Percentiles rank a stretch among this genome's conserved stretches.
Evolutionary conservation across 2,329 filamentous ascomycete genomes (phyloP).

Genomic region (Periconia digitata): DNA sequence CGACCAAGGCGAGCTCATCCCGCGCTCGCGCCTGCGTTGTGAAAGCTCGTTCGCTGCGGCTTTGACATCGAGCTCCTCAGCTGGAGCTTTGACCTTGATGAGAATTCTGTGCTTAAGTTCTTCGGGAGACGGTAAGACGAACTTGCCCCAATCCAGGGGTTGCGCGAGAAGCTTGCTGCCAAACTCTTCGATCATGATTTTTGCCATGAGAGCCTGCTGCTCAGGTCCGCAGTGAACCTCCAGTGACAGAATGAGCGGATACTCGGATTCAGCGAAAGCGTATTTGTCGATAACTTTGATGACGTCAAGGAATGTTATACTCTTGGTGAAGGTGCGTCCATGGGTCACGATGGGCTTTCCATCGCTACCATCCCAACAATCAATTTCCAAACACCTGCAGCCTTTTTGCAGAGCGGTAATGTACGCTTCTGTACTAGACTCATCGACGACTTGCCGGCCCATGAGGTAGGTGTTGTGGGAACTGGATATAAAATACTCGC

Average conservation of each 20-base stretch:
- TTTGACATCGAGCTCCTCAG: conserved; percentile 48
- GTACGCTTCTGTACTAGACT: conserved; percentile 93
- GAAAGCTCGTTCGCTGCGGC: conserved; percentile 37
- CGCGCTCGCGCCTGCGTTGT: conserved; percentile 55
- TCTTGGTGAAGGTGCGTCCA: conserved; percentile 83
- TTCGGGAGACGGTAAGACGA: conserved; percentile 79
- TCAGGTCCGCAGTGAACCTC: conserved; percentile 87
- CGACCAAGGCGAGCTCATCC: conserved; percentile 76
- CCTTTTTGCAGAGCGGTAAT: conserved; percentile 84
- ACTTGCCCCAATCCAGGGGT: conserved; percentile 68
- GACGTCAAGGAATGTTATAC: conserved; percentile 87
- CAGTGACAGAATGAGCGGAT: conserved; percentile 90
- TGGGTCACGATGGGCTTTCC: conserved; percentile 89
- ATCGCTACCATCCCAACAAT: conserved; percentile 94
- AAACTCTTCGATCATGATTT: conserved; percentile 84
- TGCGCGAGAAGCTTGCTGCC: conserved; percentile 76
- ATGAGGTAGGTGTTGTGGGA: conserved; percentile 98
- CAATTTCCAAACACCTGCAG: conserved; percentile 94
- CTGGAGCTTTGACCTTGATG: conserved; percentile 90
- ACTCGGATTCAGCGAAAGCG: conserved; percentile 83
- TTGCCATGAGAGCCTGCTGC: conserved; percentile 86
- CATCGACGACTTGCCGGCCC: conserved; percentile 84
- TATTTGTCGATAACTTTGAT: conserved; percentile 94
- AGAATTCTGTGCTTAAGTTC: conserved; percentile 81
- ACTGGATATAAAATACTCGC: conserved; percentile 97